Conservation (phyloP, 2,329 filamentous ascomycete genomes). For the Cladosporium sp. region DNA sequence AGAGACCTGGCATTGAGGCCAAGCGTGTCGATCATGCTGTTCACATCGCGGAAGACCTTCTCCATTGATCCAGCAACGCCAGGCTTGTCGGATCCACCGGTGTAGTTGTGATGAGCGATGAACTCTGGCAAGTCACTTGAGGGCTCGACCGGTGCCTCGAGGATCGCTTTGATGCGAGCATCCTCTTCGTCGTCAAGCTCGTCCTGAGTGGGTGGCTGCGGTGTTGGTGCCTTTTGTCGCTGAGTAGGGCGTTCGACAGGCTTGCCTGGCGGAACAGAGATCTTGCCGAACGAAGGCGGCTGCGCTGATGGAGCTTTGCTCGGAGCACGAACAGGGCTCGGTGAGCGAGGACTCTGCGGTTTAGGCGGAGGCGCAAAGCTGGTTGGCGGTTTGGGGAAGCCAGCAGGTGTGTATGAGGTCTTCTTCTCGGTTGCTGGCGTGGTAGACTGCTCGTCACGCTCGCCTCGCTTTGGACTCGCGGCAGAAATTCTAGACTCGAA, state of each 20-base stretch:
- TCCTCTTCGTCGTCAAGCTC: constrained; percentile 65
- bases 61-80: constrained; percentile 47
- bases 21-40: constrained; percentile 90
- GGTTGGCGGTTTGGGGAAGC: constrained; percentile 40
- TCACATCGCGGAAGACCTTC: constrained; percentile 69
- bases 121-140: constrained; percentile 64
- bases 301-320: constrained; percentile 29
- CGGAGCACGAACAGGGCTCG: constrained; percentile 63
- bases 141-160: constrained; percentile 59
- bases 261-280: constrained; percentile 29
- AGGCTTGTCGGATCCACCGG: constrained; percentile 35
- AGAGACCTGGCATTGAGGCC: constrained; percentile 76
- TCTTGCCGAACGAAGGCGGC: constrained; percentile 20
- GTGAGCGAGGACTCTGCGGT: constrained; percentile 59
- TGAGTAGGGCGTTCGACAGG: constrained; percentile 31
- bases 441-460: constrained; percentile 16
- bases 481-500: constrained; percentile 25
- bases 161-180: constrained; percentile 60
- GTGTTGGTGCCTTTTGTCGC: constrained; percentile 24
- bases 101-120: constrained; percentile 52
- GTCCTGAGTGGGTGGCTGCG: constrained; percentile 35
- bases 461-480: constrained; percentile 18
- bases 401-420: constrained; percentile 33
- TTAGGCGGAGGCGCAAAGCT: constrained; percentile 35
- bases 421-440: constrained; percentile 25